Evolutionary conservation across 331 rosid genomes (phyloP).

Genomic region (Prunus yedoensis): DNA sequence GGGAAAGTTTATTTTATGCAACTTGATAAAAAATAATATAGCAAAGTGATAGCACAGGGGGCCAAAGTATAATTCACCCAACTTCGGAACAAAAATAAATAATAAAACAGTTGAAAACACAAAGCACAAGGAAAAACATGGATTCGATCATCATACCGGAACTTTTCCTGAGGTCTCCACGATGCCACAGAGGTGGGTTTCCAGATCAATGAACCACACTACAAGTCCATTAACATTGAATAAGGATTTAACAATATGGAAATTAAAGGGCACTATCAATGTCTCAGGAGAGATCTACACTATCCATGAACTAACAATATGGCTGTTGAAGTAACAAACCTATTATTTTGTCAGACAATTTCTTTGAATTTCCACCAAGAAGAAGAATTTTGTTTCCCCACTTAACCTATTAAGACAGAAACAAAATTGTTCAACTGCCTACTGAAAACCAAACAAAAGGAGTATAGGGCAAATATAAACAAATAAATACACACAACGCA

Average conservation of each 20-base stretch:
- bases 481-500: conserved; percentile 1
- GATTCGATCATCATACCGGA: conserved; percentile 59
- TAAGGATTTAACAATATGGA: conserved; percentile 29
- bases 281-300: neutral
- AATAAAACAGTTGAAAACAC: neutral
- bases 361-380: conserved; percentile 76
- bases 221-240: conserved; percentile 36
- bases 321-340: conserved; percentile 44
- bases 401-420: conserved; percentile 51
- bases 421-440: conserved; percentile 22
- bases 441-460: neutral
- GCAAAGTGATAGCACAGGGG: neutral
- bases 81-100: neutral
- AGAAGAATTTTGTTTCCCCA: conserved; percentile 86
- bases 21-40: neutral
- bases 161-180: conserved; percentile 74
- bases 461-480: neutral
- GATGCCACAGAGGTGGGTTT: conserved; percentile 62
- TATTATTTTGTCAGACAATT: conserved; percentile 50
- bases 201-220: conserved; percentile 78
- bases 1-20: neutral
- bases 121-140: neutral
- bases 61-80: neutral
- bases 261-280: conserved; percentile 12
- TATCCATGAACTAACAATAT: conserved; percentile 9